Evolutionary conservation across 2,329 filamentous ascomycete genomes (phyloP).

Genomic region (Orbilia oligospora): DNA sequence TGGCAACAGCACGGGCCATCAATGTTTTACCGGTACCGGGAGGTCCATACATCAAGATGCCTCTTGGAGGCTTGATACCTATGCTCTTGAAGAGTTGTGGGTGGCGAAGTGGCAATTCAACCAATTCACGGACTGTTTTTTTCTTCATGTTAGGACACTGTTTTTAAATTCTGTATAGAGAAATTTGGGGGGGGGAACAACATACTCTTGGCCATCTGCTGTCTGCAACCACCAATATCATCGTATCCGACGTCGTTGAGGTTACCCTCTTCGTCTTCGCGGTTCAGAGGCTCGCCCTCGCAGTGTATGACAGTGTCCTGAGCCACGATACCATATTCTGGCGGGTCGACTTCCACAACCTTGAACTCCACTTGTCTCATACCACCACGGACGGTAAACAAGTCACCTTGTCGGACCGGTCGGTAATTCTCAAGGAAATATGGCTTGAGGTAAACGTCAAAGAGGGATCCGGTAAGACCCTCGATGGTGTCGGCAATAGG

Average conservation of each 20-base stretch:
- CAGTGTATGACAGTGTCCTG: slow-evolving; percentile 99
- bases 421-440: slow-evolving; percentile 99
- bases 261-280: slow-evolving; percentile 99
- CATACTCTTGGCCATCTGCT: slow-evolving; percentile 94
- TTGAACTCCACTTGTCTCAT: slow-evolving; percentile 99
- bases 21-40: slow-evolving; percentile 99
- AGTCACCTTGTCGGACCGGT: slow-evolving; percentile 94
- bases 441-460: slow-evolving; percentile 98
- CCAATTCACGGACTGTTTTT: slow-evolving; percentile 82
- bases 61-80: slow-evolving; percentile 98
- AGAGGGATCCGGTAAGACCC: slow-evolving; percentile 95
- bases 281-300: slow-evolving; percentile 96
- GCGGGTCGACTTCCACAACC: slow-evolving; percentile 97
- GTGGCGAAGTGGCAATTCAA: slow-evolving; percentile 95
- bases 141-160: background rate
- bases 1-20: slow-evolving; percentile 98
- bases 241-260: slow-evolving; percentile 99
- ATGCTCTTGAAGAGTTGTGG: slow-evolving; percentile 99
- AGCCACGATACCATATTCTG: slow-evolving; percentile 98
- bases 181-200: background rate
- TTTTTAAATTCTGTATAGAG: background rate
- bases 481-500: slow-evolving; percentile 98
- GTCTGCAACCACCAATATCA: slow-evolving; percentile 98
- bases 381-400: slow-evolving; percentile 96
- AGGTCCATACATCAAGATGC: slow-evolving; percentile 95